Evolutionary conservation across 2,329 filamentous ascomycete genomes (phyloP).

Genomic region (Xenoacremonium recifei): DNA sequence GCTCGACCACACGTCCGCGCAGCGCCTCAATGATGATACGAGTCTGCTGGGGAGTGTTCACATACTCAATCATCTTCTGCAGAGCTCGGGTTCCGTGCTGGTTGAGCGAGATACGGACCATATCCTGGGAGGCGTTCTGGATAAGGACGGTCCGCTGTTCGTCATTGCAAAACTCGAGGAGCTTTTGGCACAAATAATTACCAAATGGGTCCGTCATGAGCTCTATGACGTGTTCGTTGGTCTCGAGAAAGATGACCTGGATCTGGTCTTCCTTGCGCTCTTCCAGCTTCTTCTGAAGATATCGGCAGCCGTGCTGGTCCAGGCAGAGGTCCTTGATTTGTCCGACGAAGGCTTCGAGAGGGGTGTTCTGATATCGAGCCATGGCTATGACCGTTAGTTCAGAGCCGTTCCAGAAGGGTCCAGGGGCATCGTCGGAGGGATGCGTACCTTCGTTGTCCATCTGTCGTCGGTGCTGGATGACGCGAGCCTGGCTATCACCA

Average conservation of each 20-base stretch:
- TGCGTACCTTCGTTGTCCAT: constrained; percentile 68
- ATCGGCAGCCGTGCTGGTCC: constrained; percentile 96
- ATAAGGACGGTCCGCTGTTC: constrained; percentile 93
- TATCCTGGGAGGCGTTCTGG: constrained; percentile 80
- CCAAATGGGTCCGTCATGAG: constrained; percentile 99
- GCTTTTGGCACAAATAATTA: constrained; percentile 98
- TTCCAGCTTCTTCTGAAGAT: constrained; percentile 95
- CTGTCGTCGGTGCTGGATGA: constrained; percentile 72
- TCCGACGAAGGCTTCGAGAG: constrained; percentile 76
- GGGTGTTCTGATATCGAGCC: constrained; percentile 80
- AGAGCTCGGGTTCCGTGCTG: constrained; percentile 95
- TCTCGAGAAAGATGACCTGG: constrained; percentile 92
- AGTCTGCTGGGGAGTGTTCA: constrained; percentile 82
- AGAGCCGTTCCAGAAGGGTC: constrained; percentile 20
- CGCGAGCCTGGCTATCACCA: constrained; percentile 76
- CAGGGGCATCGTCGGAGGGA: background rate
- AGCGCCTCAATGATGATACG: constrained; percentile 85
- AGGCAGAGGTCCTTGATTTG: constrained; percentile 92
- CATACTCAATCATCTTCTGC: constrained; percentile 99
- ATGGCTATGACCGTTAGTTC: constrained; percentile 49
- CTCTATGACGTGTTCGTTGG: constrained; percentile 89
- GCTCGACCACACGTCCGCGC: constrained; percentile 78
- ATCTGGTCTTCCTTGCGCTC: constrained; percentile 80
- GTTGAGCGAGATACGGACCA: constrained; percentile 92
- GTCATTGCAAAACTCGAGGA: constrained; percentile 92